A percentile compares a stretch with the other conserved stretches of the same genome.
phyloP scores from a whole-genome alignment of 2,329 filamentous ascomycete genomes.

The Aspergillus sclerotialis region DNA sequence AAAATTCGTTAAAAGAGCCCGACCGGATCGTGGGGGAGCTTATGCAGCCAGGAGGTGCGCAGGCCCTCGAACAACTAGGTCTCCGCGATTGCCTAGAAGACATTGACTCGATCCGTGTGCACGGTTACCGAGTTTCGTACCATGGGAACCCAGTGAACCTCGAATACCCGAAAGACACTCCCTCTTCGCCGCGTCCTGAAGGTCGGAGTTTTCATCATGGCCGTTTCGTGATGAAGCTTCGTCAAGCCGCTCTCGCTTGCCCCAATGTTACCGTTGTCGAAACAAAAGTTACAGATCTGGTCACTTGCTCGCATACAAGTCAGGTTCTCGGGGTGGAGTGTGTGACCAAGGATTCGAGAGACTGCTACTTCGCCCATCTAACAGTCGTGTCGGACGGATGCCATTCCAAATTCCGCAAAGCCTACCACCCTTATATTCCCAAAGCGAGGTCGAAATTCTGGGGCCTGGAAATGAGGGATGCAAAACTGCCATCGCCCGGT shows the following conservation, averaged over 20 bases:
- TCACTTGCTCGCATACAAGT: conserved; percentile 60
- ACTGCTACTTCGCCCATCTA: conserved; percentile 81
- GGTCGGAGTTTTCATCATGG: conserved; percentile 91
- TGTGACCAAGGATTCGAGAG: conserved; percentile 55
- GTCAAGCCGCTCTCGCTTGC: conserved; percentile 65
- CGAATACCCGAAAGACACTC: conserved; percentile 63
- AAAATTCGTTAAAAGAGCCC: conserved; percentile 83
- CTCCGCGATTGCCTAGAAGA: conserved; percentile 74
- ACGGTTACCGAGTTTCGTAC: conserved; percentile 85
- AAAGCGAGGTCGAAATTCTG: conserved; percentile 81
- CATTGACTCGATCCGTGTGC: conserved; percentile 77
- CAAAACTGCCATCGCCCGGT: conserved; percentile 63
- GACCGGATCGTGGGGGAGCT: conserved; percentile 95
- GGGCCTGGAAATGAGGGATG: conserved; percentile 86
- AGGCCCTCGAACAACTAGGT: conserved; percentile 72
- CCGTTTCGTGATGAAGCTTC: conserved; percentile 77
- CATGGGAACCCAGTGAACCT: conserved; percentile 66
- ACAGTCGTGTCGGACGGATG: conserved; percentile 93
- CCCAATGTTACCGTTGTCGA: conserved; percentile 87
- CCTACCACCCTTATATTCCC: conserved; percentile 61
- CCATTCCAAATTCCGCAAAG: conserved; percentile 81
- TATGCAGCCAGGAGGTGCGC: conserved; percentile 83
- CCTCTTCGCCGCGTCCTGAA: conserved; percentile 50
- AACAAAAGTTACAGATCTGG: conserved; percentile 71
- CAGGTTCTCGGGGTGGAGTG: conserved; percentile 80